Base-by-base conservation (phyloP, 2,329 filamentous ascomycete genomes). In the Annulohypoxylon truncatum region DNA sequence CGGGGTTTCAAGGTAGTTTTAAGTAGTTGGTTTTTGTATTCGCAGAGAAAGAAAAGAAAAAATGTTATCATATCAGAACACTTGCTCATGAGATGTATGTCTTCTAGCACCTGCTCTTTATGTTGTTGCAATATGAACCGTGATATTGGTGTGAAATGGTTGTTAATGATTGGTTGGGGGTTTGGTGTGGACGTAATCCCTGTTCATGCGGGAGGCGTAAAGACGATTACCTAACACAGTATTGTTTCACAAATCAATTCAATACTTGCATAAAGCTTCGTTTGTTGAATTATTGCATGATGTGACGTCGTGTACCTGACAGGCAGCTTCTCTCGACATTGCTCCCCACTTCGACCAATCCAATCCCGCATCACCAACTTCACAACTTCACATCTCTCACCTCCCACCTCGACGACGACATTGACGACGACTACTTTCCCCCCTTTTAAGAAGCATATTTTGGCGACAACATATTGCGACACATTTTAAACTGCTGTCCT, bases 301-400 rank as follows among this genome's bases (percentile, higher is more conserved):
- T 54, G 61, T 67, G 66, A 69, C 66, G 66, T 69, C 47, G 51
- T 61, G 40, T 40, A 54, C 29, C 40, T 52, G 35, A 42, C 24
- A 58, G 56, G 47, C 67, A 67, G 57, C 64, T 42, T 42, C 38
- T 59, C 38, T 57, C 18, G n/a, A 48, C 31, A 1, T 44, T 51
- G 44, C 59, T 51, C 60, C 56, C 60, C 50, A 65, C 50, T 31
- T 61, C 1, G 38, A 53, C 46, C 66, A 60, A 66, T 63, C 51
- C 59, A 47, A 63, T 62, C 57, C 54, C 53, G 40, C 66, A 69
- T 69, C 31, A 59, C 56, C 51, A 54, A 61, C 60, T 26, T 66
- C 61, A 62, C 44, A 58, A 54, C 38, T 44, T 44, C 40, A n/a
- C 22, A 29, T 29, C 12, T 26, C n/a, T 22, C 20, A 42, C 48